phyloP scores from a whole-genome alignment of 2,329 filamentous ascomycete species.

The Fusarium sp. region DNA sequence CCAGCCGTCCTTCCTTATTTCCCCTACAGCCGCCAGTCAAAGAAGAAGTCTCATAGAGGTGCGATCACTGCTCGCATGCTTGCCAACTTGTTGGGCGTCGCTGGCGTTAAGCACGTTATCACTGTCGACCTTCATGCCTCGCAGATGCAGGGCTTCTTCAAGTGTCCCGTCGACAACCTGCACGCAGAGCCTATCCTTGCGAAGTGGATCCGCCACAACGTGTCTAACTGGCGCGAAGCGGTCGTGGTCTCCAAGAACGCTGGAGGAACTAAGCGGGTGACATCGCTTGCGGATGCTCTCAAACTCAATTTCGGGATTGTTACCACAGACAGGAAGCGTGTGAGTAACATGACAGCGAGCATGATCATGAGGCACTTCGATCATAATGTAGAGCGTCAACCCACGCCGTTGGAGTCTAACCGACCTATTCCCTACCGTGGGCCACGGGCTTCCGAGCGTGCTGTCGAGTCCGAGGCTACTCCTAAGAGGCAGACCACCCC shows the following conservation, averaged over 20 bases:
- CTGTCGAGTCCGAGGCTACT: slow-evolving; percentile 36
- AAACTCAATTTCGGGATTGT: slow-evolving; percentile 99
- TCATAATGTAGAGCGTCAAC: slow-evolving; percentile 60
- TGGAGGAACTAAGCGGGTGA: slow-evolving; percentile 95
- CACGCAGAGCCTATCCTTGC: slow-evolving; percentile 95
- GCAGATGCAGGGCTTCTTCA: slow-evolving; percentile 99
- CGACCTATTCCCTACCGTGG: slow-evolving; percentile 37
- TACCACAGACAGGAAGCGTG: slow-evolving; percentile 80
- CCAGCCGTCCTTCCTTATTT: slow-evolving; percentile 92
- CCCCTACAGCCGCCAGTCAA: slow-evolving; percentile 98
- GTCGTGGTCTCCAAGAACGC: slow-evolving; percentile 99
- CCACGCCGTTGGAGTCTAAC: slow-evolving; percentile 51
- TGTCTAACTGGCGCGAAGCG: slow-evolving; percentile 86
- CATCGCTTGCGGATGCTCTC: slow-evolving; percentile 91
- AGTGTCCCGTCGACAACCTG: slow-evolving; percentile 96
- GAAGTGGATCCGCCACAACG: slow-evolving; percentile 92
- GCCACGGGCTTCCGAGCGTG: slow-evolving; percentile 25
- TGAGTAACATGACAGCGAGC: slow-evolving; percentile 79
- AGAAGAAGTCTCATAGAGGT: slow-evolving; percentile 97
- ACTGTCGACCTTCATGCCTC: slow-evolving; percentile 95
- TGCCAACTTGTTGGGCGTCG: slow-evolving; percentile 91
- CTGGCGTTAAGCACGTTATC: slow-evolving; percentile 96
- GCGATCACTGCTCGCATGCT: slow-evolving; percentile 98
- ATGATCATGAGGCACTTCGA: slow-evolving; percentile 79
- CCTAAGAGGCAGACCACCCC: slow-evolving; percentile 33